These are phyloP conservation scores for Seiridium unicorne DNA, from an alignment of 2,329 filamentous ascomycete genomes.

Conservation along the genomic window DNA sequence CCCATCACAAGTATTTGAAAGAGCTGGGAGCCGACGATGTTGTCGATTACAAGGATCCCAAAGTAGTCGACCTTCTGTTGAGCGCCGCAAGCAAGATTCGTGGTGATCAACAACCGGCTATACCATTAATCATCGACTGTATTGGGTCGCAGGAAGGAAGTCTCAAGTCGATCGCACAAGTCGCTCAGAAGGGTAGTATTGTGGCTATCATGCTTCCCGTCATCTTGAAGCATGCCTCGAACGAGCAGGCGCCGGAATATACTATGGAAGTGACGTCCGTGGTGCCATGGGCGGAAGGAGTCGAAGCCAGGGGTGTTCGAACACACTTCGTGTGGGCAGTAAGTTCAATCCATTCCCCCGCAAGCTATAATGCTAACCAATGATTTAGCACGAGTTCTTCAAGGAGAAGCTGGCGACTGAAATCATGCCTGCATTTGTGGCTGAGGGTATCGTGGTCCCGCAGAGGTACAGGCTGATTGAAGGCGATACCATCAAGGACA, in stretches of 20 bases:
- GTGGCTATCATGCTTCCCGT: conserved; percentile 62
- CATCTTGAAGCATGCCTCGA: conserved; percentile 51
- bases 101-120: conserved; percentile 14
- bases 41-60: conserved; percentile 44
- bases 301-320: conserved; percentile 50
- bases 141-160: conserved; percentile 49
- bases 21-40: conserved; percentile 38
- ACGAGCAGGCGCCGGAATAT: conserved; percentile 48
- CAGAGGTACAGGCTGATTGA: conserved; percentile 41
- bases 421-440: conserved; percentile 49
- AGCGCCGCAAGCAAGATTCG: conserved; percentile 16
- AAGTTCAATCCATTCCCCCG: conserved; percentile 16
- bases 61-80: conserved; percentile 31
- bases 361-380: background rate
- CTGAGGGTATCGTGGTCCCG: conserved; percentile 35
- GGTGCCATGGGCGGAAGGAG: conserved; percentile 49
- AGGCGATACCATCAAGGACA: conserved; percentile 34
- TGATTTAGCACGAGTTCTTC: conserved; percentile 50
- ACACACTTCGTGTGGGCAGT: conserved; percentile 53
- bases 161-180: conserved; percentile 44
- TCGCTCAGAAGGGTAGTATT: conserved; percentile 46
- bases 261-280: conserved; percentile 47
- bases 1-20: conserved; percentile 42
- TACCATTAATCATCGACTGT: conserved; percentile 53
- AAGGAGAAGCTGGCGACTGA: conserved; percentile 52